A percentile compares a stretch with the other conserved stretches of the same genome.
Conservation (phyloP, 164 flowering plant species). For the Chimonanthus praecox region DNA sequence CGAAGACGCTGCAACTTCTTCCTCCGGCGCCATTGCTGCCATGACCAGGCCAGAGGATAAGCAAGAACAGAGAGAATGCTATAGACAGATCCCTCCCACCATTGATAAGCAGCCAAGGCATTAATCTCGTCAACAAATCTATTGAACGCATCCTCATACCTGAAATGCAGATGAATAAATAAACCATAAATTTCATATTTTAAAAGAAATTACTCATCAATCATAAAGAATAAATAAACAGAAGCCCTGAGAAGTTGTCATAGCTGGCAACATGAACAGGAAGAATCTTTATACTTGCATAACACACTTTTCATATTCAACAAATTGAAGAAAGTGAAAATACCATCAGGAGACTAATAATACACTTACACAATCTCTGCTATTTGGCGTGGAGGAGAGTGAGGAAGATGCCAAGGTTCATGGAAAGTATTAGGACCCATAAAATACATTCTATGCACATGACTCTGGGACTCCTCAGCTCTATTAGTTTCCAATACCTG, state of each 20-base stretch:
- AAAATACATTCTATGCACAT: constrained; percentile 88
- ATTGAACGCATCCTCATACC: constrained; percentile 93
- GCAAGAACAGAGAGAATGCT: constrained; percentile 65
- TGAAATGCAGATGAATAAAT: constrained; percentile 22
- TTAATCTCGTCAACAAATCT: constrained; percentile 93
- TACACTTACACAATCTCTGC: constrained; percentile 77
- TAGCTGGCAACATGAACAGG: background rate
- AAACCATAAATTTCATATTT: background rate
- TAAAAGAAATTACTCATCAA: background rate
- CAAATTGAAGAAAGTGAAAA: background rate
- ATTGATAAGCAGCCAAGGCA: constrained; percentile 80
- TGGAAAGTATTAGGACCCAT: constrained; percentile 89
- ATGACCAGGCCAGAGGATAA: constrained; percentile 94
- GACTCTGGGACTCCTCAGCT: constrained; percentile 81
- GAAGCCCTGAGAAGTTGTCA: background rate
- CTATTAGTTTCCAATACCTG: constrained; percentile 87
- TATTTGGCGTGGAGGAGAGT: constrained; percentile 84
- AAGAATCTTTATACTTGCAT: background rate
- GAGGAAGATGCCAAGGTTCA: constrained; percentile 94
- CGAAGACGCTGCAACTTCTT: constrained; percentile 72
- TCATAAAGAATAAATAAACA: background rate
- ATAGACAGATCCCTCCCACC: constrained; percentile 96
- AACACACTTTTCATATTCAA: background rate
- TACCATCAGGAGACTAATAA: constrained; percentile 1
- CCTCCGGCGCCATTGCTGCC: constrained; percentile 83